Conservation (phyloP, 2,329 filamentous ascomycete species). For the Fusarium sp. region DNA sequence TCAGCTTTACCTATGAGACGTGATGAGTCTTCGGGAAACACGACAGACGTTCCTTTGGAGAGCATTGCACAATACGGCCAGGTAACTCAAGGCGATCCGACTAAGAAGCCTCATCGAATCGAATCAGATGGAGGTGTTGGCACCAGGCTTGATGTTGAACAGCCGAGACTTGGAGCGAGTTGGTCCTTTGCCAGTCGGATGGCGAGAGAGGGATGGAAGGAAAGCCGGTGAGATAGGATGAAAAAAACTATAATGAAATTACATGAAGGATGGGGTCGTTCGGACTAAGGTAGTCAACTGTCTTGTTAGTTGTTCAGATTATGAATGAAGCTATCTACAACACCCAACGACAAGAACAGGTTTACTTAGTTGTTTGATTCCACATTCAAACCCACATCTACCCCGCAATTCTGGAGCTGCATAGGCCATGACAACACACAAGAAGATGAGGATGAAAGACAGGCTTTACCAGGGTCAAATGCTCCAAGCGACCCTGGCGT, state of each 20-base stretch:
- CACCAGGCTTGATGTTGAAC: neutral
- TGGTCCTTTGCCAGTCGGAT: constrained; percentile 42
- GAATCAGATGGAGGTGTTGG: neutral
- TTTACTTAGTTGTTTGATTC: constrained; percentile 24
- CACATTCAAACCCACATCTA: constrained; percentile 30
- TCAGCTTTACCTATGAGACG: constrained; percentile 19
- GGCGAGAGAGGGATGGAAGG: constrained; percentile 7
- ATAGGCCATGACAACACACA: constrained; percentile 31
- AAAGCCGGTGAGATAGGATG: neutral
- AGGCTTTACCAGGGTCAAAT: constrained; percentile 17
- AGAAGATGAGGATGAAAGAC: constrained; percentile 24
- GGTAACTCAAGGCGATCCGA: constrained; percentile 4
- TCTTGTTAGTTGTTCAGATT: constrained; percentile 13
- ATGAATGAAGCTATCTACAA: constrained; percentile 38
- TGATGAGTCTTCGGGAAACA: constrained; percentile 5
- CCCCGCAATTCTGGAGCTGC: constrained; percentile 43
- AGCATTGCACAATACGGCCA: constrained; percentile 11
- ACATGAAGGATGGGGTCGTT: neutral
- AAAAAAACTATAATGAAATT: neutral
- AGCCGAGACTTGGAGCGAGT: constrained; percentile 1
- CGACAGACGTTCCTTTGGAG: neutral
- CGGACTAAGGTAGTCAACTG: neutral
- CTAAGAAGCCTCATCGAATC: neutral
- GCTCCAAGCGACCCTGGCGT: constrained; percentile 5
- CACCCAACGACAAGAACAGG: neutral